Conservation (phyloP, 139 green algal species). For the Chlamydomonas eustigma region DNA sequence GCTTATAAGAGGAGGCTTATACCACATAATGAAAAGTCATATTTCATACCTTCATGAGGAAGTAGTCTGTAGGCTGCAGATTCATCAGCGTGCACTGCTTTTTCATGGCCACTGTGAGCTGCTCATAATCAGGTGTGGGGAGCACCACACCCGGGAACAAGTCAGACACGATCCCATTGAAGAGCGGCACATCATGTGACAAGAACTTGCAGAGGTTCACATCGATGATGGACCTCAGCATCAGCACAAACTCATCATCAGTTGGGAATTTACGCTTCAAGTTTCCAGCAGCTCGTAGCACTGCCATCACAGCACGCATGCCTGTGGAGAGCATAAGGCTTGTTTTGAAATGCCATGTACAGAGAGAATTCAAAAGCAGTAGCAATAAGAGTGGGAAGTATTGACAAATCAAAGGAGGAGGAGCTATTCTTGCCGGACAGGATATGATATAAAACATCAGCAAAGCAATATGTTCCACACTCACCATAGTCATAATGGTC, state of each 20-base stretch:
- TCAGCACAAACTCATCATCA: slow-evolving; percentile 72
- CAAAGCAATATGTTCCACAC: background rate
- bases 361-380: too few species aligned
- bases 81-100: slow-evolving; percentile 50
- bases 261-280: slow-evolving; percentile 49
- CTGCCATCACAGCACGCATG: slow-evolving; percentile 77
- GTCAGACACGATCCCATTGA: slow-evolving; percentile 36
- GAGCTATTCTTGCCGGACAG: too few species aligned
- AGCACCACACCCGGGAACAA: slow-evolving; percentile 63
- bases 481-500: slow-evolving; percentile 78
- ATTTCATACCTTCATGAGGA: slow-evolving; percentile 46
- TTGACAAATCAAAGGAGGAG: too few species aligned
- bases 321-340: too few species aligned
- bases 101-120: slow-evolving; percentile 47
- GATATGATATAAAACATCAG: too few species aligned
- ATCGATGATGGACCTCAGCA: slow-evolving; percentile 74
- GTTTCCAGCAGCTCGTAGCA: slow-evolving; percentile 62
- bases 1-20: too few species aligned
- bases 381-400: too few species aligned
- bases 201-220: slow-evolving; percentile 81
- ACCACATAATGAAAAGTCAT: too few species aligned
- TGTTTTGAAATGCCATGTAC: too few species aligned
- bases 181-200: slow-evolving; percentile 31
- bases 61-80: slow-evolving; percentile 74
- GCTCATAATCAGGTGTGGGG: slow-evolving; percentile 52